phyloP scores from a whole-genome alignment of 495 filamentous ascomycete genomes.

The Cudoniella acicularis region DNA sequence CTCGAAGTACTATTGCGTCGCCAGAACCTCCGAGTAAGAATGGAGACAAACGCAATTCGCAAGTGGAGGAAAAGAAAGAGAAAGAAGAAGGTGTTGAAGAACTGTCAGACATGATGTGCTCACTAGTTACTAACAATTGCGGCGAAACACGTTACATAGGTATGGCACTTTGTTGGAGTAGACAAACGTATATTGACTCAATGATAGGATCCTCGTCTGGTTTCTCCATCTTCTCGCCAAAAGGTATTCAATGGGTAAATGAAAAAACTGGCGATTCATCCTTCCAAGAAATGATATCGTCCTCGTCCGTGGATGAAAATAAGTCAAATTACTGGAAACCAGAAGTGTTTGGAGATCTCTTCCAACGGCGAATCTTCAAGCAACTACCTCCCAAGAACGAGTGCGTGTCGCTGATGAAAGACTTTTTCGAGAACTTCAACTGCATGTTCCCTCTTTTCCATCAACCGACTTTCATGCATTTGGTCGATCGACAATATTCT shows the following conservation, averaged over 20 bases:
- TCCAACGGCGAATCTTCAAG: constrained; percentile 77
- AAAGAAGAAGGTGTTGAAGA: constrained; percentile 75
- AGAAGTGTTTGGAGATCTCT: constrained; percentile 92
- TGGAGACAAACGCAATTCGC: constrained; percentile 18
- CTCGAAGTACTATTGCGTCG: constrained; percentile 23
- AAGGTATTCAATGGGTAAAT: constrained; percentile 98
- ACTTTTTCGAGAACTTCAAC: constrained; percentile 98
- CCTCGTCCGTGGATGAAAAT: constrained; percentile 74
- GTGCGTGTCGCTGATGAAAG: constrained; percentile 76
- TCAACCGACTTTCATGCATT: constrained; percentile 95
- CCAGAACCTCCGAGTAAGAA: constrained; percentile 22
- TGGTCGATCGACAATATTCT: constrained; percentile 91
- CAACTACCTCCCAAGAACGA: constrained; percentile 78
- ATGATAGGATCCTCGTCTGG: constrained; percentile 85
- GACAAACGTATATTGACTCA: constrained; percentile 4
- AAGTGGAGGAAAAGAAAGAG: constrained; percentile 40
- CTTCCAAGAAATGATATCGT: constrained; percentile 94
- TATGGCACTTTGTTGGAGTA: constrained; percentile 37
- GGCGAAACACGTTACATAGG: constrained; percentile 97
- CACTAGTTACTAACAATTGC: constrained; percentile 93
- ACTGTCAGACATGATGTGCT: constrained; percentile 98
- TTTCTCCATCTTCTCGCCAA: constrained; percentile 97
- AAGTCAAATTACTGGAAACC: constrained; percentile 97
- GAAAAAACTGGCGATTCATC: constrained; percentile 93
- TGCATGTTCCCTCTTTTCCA: constrained; percentile 97